Conservation (phyloP, 768 basidiomycete species). For the Pisolithus albus region DNA sequence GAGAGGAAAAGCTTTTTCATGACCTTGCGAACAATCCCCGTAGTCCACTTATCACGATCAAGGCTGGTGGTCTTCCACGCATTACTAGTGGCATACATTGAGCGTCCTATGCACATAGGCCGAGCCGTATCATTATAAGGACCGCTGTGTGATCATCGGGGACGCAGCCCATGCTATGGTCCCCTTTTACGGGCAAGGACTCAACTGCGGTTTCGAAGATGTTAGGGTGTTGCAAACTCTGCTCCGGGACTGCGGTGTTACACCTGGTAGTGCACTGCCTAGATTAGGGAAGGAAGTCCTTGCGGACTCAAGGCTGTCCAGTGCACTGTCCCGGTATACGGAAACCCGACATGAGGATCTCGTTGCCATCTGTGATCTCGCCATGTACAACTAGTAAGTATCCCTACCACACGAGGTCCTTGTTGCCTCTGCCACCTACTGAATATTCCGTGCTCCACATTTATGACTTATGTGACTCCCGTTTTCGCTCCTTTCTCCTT, state of each 20-base stretch:
- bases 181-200: constrained; percentile 95
- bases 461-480: constrained; percentile 1
- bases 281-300: constrained; percentile 23
- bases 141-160: constrained; percentile 81
- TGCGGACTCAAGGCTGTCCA: constrained; percentile 52
- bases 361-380: constrained; percentile 83
- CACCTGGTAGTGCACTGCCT: constrained; percentile 31
- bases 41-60: constrained; percentile 85
- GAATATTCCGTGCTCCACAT: neutral
- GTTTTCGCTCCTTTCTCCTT: constrained; percentile 11
- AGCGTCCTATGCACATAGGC: constrained; percentile 39
- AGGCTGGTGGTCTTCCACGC: constrained; percentile 49
- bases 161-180: constrained; percentile 98
- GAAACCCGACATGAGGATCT: constrained; percentile 81
- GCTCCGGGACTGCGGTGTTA: constrained; percentile 65
- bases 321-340: constrained; percentile 74
- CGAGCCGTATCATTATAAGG: constrained; percentile 85
- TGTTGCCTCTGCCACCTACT: neutral
- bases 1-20: constrained; percentile 65
- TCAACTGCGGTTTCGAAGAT: constrained; percentile 97
- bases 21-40: constrained; percentile 83
- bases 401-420: constrained; percentile 20
- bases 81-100: constrained; percentile 14
- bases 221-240: constrained; percentile 81
- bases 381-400: constrained; percentile 95